These are phyloP conservation scores for Schizochytrium sp. DNA, from an alignment of 108 stramenopile species.

Conservation along the genomic window DNA sequence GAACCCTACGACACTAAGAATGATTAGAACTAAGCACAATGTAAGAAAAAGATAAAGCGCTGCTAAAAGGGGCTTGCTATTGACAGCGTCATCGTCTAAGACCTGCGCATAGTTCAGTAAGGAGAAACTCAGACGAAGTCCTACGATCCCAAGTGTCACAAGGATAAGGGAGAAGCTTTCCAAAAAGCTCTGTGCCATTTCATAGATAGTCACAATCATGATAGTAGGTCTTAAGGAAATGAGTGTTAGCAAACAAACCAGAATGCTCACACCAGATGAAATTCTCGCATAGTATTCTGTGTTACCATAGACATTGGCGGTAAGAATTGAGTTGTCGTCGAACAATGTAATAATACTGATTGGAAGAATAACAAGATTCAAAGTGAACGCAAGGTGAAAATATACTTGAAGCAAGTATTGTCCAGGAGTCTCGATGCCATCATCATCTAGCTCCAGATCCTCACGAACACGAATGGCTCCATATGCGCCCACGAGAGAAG, in stretches of 20 bases:
- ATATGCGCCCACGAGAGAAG: not conserved
- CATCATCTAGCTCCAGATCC: slow-evolving; percentile 17
- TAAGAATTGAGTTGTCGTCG: slow-evolving; percentile 48
- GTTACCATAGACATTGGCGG: not conserved
- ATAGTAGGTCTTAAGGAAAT: slow-evolving; percentile 33
- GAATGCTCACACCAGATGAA: not conserved
- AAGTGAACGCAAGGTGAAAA: slow-evolving; percentile 23
- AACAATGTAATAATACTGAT: not conserved
- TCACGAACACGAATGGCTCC: slow-evolving; percentile 44
- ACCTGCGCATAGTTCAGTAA: slow-evolving; percentile 42
- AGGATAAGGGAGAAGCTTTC: slow-evolving; percentile 30
- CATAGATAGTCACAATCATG: slow-evolving; percentile 55
- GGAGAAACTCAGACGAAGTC: slow-evolving; percentile 23
- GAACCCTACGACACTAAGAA: slow-evolving; percentile 37
- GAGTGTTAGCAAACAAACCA: slow-evolving; percentile 11
- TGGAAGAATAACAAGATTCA: slow-evolving; percentile 4
- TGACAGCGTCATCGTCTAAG: slow-evolving; percentile 38
- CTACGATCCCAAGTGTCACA: slow-evolving; percentile 19
- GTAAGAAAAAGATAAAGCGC: not conserved
- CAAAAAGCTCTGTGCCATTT: slow-evolving; percentile 45
- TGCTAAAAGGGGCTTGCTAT: not conserved
- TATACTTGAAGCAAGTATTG: slow-evolving; percentile 49
- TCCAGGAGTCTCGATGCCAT: slow-evolving; percentile 23
- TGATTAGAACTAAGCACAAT: not conserved
- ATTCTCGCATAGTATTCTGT: slow-evolving; percentile 37